These are phyloP conservation scores for Eucalyptus brandiana DNA, from an alignment of 345 rosid genomes.

Conservation along the genomic window DNA sequence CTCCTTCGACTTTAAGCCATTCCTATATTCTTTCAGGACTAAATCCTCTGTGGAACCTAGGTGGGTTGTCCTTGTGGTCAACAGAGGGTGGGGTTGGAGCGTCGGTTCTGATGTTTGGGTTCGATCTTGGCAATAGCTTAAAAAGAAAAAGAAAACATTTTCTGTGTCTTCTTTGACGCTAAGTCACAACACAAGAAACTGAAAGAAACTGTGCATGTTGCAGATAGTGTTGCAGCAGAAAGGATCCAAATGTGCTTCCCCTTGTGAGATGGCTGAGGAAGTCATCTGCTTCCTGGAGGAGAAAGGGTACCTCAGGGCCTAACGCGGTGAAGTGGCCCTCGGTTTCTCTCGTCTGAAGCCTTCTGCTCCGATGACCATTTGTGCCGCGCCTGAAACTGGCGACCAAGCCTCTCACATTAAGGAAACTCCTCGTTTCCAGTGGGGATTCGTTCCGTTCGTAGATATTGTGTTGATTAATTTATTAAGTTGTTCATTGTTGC, in stretches of 20 bases:
- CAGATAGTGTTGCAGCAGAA: constrained; percentile 53
- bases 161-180: background rate
- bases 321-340: background rate
- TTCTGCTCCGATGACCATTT: background rate
- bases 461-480: background rate
- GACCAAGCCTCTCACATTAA: background rate
- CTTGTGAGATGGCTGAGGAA: constrained; percentile 48
- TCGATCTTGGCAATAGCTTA: background rate
- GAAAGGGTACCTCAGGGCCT: constrained; percentile 46
- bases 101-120: background rate
- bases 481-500: background rate
- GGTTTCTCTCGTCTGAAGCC: background rate
- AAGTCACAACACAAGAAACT: background rate
- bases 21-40: background rate
- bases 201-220: background rate
- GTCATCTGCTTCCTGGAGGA: constrained; percentile 57
- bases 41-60: background rate
- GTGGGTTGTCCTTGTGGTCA: background rate
- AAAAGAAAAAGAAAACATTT: background rate
- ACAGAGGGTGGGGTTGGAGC: background rate
- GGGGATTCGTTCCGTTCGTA: background rate
- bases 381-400: background rate
- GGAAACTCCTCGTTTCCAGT: background rate
- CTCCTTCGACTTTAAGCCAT: background rate
- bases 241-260: constrained; percentile 19